Evolutionary conservation across 257 asterid genomes (phyloP), one percentile per base, ranked within the genome.

Genomic region (Gardenia jasminoides): DNA sequence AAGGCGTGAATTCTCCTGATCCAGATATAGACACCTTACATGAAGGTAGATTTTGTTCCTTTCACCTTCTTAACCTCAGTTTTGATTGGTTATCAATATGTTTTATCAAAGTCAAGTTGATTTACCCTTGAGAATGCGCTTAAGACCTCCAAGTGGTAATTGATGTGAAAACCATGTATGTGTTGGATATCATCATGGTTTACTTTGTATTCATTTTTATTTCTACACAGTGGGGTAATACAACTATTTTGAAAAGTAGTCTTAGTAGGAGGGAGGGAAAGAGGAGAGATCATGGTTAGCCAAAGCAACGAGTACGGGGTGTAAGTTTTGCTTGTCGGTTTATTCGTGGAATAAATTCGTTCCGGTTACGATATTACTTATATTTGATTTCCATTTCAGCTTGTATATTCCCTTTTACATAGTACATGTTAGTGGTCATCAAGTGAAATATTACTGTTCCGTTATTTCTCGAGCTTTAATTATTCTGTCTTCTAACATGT

Each of bases 11-110:
- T 94, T 31, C 82, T 90, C 79, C 98, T 96, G 96, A 94, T 33
- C 90, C 96, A 24, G 97, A 90, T 56, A 91, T 92, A 48, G 97
- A 94, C 87, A 88, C 91, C n/a, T 70, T 94, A 90, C 86, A 94
- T 94, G 98, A 94, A 92, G 98, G 97, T 94, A 88, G 67, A 54
- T 6, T 54, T 54, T 17, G 62, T 46, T 12, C 20, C n/a, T 46
- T 1, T 3, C 24, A 31, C 30, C 24, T 59, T 1, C n/a, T n/a
- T 7, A 6, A 22, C 66, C n/a, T 56, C 64, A 56, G 19, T 56
- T 17, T 19, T 17, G 20, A 4, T 56, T 20, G 64, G 64, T 16
- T 1, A 64, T 2, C 13, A 8, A n/a, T 13, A 10, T 30, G 19
- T 16, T 26, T n/a, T 11, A 26, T n/a, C 4, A 7, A 5, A 52